Conservation (phyloP, 2,329 filamentous ascomycete species). For the Fusarium brachygibbosum region DNA sequence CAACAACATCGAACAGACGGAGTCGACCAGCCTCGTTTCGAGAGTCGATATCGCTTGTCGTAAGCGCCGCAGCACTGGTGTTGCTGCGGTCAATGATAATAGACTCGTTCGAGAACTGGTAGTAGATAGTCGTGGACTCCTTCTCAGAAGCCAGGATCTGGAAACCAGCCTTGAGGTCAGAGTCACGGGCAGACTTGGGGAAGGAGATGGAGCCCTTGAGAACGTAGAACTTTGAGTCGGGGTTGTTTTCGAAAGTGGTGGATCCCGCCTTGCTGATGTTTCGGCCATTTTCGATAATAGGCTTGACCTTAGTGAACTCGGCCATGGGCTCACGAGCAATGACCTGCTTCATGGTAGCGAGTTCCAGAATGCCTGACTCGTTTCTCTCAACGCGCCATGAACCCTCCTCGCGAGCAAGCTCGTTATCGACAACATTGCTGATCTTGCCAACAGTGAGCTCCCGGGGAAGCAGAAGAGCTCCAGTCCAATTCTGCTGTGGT, state of each 20-base stretch:
- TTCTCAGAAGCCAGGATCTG: slow-evolving; percentile 56
- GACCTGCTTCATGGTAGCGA: slow-evolving; percentile 55
- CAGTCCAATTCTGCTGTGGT: slow-evolving; percentile 60
- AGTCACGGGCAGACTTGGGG: slow-evolving; percentile 52
- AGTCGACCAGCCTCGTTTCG: slow-evolving; percentile 56
- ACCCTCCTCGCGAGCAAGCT: slow-evolving; percentile 55
- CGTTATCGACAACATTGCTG: slow-evolving; percentile 57
- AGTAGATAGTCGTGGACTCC: slow-evolving; percentile 59
- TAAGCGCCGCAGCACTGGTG: slow-evolving; percentile 56
- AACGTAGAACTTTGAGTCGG: slow-evolving; percentile 56
- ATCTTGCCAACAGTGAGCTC: slow-evolving; percentile 59
- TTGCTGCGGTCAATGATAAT: slow-evolving; percentile 58
- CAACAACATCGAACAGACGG: slow-evolving; percentile 56
- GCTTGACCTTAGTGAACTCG: slow-evolving; percentile 49
- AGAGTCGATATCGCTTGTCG: slow-evolving; percentile 56
- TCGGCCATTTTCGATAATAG: slow-evolving; percentile 45
- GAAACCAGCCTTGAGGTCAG: slow-evolving; percentile 56
- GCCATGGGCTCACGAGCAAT: slow-evolving; percentile 55
- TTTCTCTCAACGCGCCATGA: slow-evolving; percentile 55
- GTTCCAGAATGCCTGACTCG: slow-evolving; percentile 53
- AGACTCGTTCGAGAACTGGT: slow-evolving; percentile 61
- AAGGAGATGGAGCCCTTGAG: slow-evolving; percentile 56
- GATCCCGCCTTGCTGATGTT: slow-evolving; percentile 38
- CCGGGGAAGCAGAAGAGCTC: slow-evolving; percentile 58
- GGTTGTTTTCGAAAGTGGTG: slow-evolving; percentile 22